Evolutionary conservation across 2,329 filamentous ascomycete genomes (phyloP), one percentile per base, ranked within the genome.

Genomic region (Herpotrichia juniperi): DNA sequence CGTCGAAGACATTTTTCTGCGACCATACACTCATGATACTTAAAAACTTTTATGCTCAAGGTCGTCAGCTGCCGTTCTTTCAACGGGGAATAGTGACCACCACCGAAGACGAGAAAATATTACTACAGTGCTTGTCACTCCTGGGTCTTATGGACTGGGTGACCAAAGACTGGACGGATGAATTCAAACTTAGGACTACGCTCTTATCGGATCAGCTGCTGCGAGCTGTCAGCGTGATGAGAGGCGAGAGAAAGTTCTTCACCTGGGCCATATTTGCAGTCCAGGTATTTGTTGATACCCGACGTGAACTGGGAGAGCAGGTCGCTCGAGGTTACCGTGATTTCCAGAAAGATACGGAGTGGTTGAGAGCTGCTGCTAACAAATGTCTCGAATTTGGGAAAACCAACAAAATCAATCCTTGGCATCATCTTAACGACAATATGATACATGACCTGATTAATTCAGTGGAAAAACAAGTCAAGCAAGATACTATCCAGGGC

Each of bases 261-360:
- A 48, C 51, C 2, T 57, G 45, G 48, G 14, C 10, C n/a, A 49
- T 58, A 5, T 52, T 58, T 37, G 53, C 55, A 10, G 48, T 54
- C 7, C 56, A 60, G 24, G 52, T 56, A n/a, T 24, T 60, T 16
- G 42, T 16, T 16, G 58, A 60, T 19, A 58, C 48, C 6, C 54
- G 49, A 10, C 28, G 50, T 11, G 52, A 53, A 32, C 10, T 49
- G n/a, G 46, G 48, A 21, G 14, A 34, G 4, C 26, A 50, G 21
- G 11, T 7, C 22, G 3, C 9, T 10, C 8, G 34, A 19, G 34
- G 11, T 10, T 39, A 10, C 10, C 9, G 9, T 8, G 17, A 19
- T 8, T 39, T 39, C 16, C 10, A 17, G 34, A 19, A 39, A 16
- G 17, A 11, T 10, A 11, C 34, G 11, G 2, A 7, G 14, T 19